Conservation (phyloP, 2,329 filamentous ascomycete species). For the Fusarium heterosporum region DNA sequence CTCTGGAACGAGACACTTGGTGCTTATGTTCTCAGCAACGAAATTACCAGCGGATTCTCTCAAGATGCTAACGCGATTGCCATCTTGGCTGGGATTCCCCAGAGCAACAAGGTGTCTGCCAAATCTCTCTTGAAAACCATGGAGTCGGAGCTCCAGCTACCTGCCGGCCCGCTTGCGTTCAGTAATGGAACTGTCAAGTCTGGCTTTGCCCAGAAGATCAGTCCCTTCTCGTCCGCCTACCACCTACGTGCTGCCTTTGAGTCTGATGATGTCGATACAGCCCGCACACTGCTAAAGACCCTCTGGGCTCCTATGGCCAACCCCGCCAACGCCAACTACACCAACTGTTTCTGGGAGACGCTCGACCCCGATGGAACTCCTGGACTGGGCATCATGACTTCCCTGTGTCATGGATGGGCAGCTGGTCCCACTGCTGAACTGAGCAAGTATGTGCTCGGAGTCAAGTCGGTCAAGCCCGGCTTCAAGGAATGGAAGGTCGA, state of each 20-base stretch:
- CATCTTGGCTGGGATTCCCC: neutral
- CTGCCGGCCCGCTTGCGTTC: neutral
- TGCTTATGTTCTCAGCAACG: neutral
- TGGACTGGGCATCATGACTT: neutral
- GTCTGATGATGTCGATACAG: accelerated
- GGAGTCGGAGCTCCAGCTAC: neutral
- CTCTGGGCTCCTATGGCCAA: neutral
- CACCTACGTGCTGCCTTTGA: constrained; percentile 2
- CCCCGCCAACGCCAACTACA: neutral
- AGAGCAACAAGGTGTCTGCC: neutral
- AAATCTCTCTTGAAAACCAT: neutral
- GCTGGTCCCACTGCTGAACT: constrained; percentile 6
- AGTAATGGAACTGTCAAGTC: neutral
- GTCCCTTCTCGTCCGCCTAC: constrained; percentile 1
- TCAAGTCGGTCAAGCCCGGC: neutral
- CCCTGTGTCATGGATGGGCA: constrained; percentile 5
- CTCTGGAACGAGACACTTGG: neutral
- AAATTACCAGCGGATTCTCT: neutral
- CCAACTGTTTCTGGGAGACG: constrained; percentile 15
- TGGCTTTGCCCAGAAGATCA: constrained; percentile 17
- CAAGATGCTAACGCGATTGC: constrained; percentile 2
- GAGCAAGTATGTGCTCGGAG: neutral
- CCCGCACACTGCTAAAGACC: neutral
- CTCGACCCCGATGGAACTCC: neutral
- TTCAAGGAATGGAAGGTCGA: constrained; percentile 1